phyloP scores from a whole-genome alignment of 495 filamentous ascomycete species.

The Podospora conica region DNA sequence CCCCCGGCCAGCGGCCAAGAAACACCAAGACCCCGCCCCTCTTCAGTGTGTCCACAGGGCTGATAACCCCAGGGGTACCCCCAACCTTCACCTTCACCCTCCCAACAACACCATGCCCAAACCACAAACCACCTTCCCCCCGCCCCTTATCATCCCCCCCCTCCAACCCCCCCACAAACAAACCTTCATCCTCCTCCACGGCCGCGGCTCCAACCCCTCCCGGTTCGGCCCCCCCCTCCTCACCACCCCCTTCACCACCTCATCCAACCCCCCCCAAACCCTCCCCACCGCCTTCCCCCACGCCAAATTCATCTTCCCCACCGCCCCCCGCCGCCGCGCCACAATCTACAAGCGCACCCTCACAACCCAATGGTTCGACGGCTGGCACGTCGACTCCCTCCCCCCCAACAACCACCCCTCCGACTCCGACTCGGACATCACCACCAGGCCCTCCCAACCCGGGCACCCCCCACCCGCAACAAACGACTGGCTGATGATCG shows the following conservation, averaged over 20 bases:
- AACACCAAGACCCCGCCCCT: neutral
- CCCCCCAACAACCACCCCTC: too few species aligned
- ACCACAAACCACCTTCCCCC: conserved; percentile 19
- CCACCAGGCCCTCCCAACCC: conserved; percentile 19
- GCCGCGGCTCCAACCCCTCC: conserved; percentile 35
- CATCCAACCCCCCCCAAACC: neutral
- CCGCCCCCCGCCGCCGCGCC: conserved; percentile 39
- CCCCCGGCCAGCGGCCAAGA: neutral
- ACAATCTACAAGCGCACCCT: conserved; percentile 38
- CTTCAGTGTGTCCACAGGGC: neutral
- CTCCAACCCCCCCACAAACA: conserved; percentile 26
- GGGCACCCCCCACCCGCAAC: conserved; percentile 13
- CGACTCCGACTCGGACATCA: neutral
- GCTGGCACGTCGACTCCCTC: conserved; percentile 36
- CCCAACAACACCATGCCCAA: neutral
- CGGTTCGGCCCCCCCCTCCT: conserved; percentile 31
- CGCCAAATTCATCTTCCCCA: conserved; percentile 41
- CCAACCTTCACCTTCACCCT: neutral
- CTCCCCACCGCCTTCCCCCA: conserved; percentile 20
- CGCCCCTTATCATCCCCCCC: conserved; percentile 25
- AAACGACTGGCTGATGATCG: conserved; percentile 28
- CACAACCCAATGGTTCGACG: conserved; percentile 54
- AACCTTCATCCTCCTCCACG: conserved; percentile 46
- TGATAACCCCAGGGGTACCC: neutral
- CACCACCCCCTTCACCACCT: conserved; percentile 10